These are phyloP conservation scores for Cryphonectria nitschkei DNA, from an alignment of 2,329 filamentous ascomycete species.

Conservation along the genomic window DNA sequence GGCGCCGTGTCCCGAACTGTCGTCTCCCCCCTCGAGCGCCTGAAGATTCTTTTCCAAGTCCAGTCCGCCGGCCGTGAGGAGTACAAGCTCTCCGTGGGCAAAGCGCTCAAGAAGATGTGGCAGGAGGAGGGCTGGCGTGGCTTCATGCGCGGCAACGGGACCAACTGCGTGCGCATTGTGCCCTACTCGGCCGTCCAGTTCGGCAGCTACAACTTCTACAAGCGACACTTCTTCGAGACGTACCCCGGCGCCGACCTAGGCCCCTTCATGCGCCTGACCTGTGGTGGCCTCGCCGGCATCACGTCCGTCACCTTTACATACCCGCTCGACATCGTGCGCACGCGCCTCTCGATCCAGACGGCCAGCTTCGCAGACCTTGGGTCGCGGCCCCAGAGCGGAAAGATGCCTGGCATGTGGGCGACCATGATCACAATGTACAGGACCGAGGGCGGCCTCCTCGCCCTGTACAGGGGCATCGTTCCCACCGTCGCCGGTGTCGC, in stretches of 20 bases:
- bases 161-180: slow-evolving; percentile 97
- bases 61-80: slow-evolving; percentile 89
- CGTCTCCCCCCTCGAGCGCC: slow-evolving; percentile 90
- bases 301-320: slow-evolving; percentile 96
- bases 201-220: slow-evolving; percentile 97
- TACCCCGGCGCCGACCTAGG: slow-evolving; percentile 74
- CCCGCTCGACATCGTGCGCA: slow-evolving; percentile 95
- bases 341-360: slow-evolving; percentile 92
- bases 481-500: slow-evolving; percentile 95
- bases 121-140: slow-evolving; percentile 94
- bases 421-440: slow-evolving; percentile 85
- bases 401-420: slow-evolving; percentile 87
- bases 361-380: slow-evolving; percentile 88
- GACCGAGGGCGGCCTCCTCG: slow-evolving; percentile 81
- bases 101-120: slow-evolving; percentile 94
- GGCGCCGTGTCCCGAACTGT: slow-evolving; percentile 97
- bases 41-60: slow-evolving; percentile 98
- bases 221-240: slow-evolving; percentile 79
- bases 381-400: slow-evolving; percentile 59
- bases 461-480: slow-evolving; percentile 91
- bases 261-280: slow-evolving; percentile 77
- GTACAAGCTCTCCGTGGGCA: slow-evolving; percentile 89
- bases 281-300: slow-evolving; percentile 88
- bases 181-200: slow-evolving; percentile 99
- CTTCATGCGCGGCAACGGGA: slow-evolving; percentile 97